phyloP scores from a whole-genome alignment of 768 basidiomycete genomes.

The Sporobolomyces pararoseus region DNA sequence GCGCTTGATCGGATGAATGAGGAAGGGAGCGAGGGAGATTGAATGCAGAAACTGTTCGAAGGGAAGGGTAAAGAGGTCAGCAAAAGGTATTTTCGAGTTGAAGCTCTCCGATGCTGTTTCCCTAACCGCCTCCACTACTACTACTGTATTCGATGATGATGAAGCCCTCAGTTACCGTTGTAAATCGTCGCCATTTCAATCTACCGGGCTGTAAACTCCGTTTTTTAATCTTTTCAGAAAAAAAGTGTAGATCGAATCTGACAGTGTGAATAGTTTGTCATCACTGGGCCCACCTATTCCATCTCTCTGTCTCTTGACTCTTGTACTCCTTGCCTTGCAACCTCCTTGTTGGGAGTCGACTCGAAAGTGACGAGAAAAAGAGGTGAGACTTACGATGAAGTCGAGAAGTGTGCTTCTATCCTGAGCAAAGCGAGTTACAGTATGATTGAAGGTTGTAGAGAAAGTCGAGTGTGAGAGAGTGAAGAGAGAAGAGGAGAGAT shows the following conservation, averaged over 20 bases:
- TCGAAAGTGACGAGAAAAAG: background rate
- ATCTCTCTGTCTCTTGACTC: background rate
- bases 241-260: background rate
- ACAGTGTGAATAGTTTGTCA: conserved; percentile 36
- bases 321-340: too few relatives aligned
- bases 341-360: too few relatives aligned
- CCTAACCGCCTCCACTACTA: background rate
- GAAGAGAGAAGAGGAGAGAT: background rate
- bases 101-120: background rate
- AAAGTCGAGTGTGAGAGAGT: too few relatives aligned
- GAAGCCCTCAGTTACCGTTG: conserved; percentile 35
- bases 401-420: too few relatives aligned
- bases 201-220: conserved; percentile 21
- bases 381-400: background rate
- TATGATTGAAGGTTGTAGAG: background rate
- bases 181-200: background rate
- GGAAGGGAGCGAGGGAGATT: too few relatives aligned
- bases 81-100: too few relatives aligned
- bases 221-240: background rate
- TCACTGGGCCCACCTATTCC: conserved; percentile 3
- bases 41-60: too few relatives aligned
- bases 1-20: too few relatives aligned
- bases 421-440: too few relatives aligned
- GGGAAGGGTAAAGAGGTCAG: too few relatives aligned
- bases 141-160: background rate